Percentiles rank a stretch among this genome's conserved stretches.
phyloP scores from a whole-genome alignment of 305 asterid species.

The Salvia sclarea region DNA sequence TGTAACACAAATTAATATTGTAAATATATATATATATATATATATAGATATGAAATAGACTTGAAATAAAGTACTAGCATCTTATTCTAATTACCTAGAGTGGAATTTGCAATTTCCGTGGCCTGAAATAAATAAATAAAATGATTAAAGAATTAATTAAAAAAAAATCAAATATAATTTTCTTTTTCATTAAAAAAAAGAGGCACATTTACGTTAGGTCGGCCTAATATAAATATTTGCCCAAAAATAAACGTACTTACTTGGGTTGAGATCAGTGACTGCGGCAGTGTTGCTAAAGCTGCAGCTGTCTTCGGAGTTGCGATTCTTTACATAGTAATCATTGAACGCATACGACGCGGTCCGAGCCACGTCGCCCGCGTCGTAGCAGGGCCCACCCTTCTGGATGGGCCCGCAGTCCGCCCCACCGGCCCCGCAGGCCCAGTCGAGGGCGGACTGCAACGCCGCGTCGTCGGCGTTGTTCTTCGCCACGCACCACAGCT shows the following conservation, averaged over 20 bases:
- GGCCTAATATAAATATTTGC: too few relatives aligned
- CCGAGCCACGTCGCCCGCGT: slow-evolving; percentile 52
- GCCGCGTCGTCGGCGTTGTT: slow-evolving; percentile 81
- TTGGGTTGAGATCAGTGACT: slow-evolving; percentile 72
- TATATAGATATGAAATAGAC: too few relatives aligned
- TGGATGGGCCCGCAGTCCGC: slow-evolving; percentile 75
- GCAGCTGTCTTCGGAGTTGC: slow-evolving; percentile 54
- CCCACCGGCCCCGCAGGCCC: slow-evolving; percentile 87
- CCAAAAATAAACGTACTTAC: slow-evolving; percentile 53
- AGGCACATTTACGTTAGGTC: too few relatives aligned
- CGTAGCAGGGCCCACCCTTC: slow-evolving; percentile 77
- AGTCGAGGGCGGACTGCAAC: slow-evolving; percentile 65
- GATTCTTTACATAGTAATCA: slow-evolving; percentile 62
- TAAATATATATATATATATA: too few relatives aligned
- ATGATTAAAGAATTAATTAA: neutral
- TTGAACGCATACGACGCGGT: slow-evolving; percentile 87
- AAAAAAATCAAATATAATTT: too few relatives aligned
- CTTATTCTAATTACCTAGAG: slow-evolving; percentile 48
- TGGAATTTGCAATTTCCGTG: slow-evolving; percentile 62
- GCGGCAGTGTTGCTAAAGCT: slow-evolving; percentile 66
- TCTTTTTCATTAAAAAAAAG: neutral
- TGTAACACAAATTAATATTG: too few relatives aligned
- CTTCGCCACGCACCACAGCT: slow-evolving; percentile 92
- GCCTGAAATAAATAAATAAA: slow-evolving; percentile 47
- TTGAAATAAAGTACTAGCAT: neutral